Percentiles rank a stretch among this genome's conserved stretches.
Evolutionary conservation across 1,139 yeast genomes (phyloP).

Genomic region (Yamadazyma dushanensis): DNA sequence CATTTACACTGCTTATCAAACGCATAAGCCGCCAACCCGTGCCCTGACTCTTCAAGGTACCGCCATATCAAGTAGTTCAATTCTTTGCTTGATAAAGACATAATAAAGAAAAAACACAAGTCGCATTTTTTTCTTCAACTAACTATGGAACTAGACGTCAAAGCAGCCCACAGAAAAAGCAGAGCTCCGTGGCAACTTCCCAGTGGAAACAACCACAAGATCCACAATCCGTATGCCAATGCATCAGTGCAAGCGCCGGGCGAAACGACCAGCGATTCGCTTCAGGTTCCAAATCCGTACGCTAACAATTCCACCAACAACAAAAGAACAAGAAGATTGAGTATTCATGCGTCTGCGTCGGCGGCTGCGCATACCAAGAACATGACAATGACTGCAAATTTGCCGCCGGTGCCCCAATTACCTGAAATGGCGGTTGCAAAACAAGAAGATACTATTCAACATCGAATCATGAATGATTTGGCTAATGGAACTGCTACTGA

Average conservation of each 20-base stretch:
- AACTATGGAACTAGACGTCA: conserved; percentile 31
- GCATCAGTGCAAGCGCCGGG: conserved; percentile 16
- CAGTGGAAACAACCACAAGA: conserved; percentile 14
- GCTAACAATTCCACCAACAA: conserved; percentile 15
- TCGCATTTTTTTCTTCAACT: neutral
- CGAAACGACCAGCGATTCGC: conserved; percentile 5
- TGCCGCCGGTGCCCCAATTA: conserved; percentile 44
- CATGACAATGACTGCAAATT: conserved; percentile 28
- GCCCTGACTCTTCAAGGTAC: conserved; percentile 86
- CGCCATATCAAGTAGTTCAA: conserved; percentile 92
- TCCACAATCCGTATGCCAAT: conserved; percentile 38
- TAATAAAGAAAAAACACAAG: conserved; percentile 19
- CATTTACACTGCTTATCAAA: conserved; percentile 74
- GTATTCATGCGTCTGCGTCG: conserved; percentile 46
- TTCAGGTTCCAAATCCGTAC: conserved; percentile 12
- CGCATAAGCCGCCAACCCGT: conserved; percentile 78
- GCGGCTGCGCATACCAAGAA: conserved; percentile 32
- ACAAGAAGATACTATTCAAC: conserved; percentile 16
- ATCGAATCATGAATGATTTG: conserved; percentile 53
- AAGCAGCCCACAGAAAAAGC: conserved; percentile 40
- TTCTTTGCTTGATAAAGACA: conserved; percentile 85
- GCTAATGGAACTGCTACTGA: conserved; percentile 71
- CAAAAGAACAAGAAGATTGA: conserved; percentile 36
- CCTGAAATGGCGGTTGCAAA: conserved; percentile 13
- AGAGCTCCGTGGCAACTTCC: conserved; percentile 45